Evolutionary conservation across 306 rosid genomes (phyloP).

Genomic region (Rosa persica): DNA sequence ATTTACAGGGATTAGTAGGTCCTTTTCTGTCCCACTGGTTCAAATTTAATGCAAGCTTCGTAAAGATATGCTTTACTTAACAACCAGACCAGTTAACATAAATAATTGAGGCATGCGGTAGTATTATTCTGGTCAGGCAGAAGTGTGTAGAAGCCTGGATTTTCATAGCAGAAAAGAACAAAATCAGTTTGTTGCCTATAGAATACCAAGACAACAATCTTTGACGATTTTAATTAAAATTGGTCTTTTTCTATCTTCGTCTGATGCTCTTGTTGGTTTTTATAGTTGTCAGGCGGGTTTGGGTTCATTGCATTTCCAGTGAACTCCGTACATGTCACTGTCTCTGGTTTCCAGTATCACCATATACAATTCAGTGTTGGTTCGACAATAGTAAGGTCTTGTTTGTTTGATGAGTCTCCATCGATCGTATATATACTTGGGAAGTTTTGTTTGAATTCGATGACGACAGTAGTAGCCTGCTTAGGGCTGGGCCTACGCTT

Average conservation of each 20-base stretch:
- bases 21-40: background rate
- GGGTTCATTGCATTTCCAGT: constrained; percentile 8
- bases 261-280: background rate
- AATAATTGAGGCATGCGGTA: background rate
- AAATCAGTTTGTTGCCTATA: background rate
- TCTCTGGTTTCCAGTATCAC: background rate
- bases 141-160: background rate
- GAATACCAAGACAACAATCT: background rate
- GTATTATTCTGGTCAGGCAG: background rate
- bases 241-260: background rate
- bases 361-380: background rate
- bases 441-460: background rate
- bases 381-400: background rate
- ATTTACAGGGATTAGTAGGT: background rate
- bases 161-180: background rate
- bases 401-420: background rate
- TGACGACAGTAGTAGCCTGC: background rate
- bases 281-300: background rate
- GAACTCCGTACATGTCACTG: background rate
- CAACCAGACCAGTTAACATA: background rate
- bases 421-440: background rate
- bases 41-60: background rate
- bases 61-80: background rate
- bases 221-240: background rate
- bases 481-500: background rate